Evolutionary conservation across 306 rosid species (phyloP).

Genomic region (Alnus rubra): DNA sequence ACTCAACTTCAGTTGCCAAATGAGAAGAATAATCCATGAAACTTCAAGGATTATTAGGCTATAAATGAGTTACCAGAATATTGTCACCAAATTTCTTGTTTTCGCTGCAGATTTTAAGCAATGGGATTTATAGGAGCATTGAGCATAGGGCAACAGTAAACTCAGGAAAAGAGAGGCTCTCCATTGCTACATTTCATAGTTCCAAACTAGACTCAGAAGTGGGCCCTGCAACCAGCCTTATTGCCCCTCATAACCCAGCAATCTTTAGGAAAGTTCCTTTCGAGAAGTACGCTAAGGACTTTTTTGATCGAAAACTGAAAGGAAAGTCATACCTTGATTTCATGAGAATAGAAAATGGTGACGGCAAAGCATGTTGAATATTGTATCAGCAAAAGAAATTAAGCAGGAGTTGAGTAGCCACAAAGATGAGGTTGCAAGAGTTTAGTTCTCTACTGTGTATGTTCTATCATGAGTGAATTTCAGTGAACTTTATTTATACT

Average conservation of each 20-base stretch:
- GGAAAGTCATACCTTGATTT: constrained; percentile 33
- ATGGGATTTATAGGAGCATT: constrained; percentile 25
- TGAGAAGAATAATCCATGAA: neutral
- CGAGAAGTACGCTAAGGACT: constrained; percentile 22
- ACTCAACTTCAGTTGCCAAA: neutral
- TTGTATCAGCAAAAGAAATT: neutral
- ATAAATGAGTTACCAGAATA: neutral
- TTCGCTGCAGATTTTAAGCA: constrained; percentile 25
- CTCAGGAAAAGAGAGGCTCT: constrained; percentile 25
- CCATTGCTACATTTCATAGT: constrained; percentile 28
- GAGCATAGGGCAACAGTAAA: constrained; percentile 28
- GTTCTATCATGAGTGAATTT: neutral
- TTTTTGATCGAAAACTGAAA: constrained; percentile 29
- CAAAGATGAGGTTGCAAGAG: neutral
- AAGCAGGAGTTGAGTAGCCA: neutral
- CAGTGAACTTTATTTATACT: neutral
- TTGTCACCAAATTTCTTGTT: neutral
- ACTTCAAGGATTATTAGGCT: neutral
- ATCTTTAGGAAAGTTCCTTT: constrained; percentile 6
- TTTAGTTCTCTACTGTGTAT: neutral
- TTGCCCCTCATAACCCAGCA: constrained; percentile 22
- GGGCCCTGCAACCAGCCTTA: constrained; percentile 29
- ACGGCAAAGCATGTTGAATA: neutral
- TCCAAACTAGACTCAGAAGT: constrained; percentile 24
- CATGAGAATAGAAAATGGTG: constrained; percentile 24